Evolutionary conservation across 208 protist species (phyloP).

Genomic region (Leishmania guyanensis): DNA sequence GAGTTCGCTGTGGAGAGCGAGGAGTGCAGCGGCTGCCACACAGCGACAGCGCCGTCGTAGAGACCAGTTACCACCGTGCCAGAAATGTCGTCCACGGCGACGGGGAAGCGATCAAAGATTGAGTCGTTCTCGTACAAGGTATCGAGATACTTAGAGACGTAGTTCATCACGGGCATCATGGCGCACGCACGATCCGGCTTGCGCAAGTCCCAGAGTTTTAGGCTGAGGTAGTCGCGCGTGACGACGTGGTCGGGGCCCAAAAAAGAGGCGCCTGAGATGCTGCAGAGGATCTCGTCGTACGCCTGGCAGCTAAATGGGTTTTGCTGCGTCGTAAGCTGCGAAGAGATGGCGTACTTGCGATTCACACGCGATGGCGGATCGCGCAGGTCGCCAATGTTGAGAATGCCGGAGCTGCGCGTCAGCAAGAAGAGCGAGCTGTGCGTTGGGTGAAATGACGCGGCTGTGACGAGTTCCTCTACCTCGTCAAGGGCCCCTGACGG

Average conservation of each 20-base stretch:
- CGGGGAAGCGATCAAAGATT: slow-evolving; percentile 88
- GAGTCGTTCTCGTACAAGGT: slow-evolving; percentile 77
- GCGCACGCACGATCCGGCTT: slow-evolving; percentile 55
- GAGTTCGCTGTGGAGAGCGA: slow-evolving; percentile 27
- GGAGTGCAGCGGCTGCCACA: slow-evolving; percentile 80
- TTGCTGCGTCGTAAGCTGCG: slow-evolving; percentile 55
- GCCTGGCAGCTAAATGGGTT: slow-evolving; percentile 54
- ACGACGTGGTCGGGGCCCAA: slow-evolving; percentile 79
- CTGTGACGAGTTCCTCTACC: slow-evolving; percentile 81
- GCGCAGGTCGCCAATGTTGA: slow-evolving; percentile 87
- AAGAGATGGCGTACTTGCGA: slow-evolving; percentile 71
- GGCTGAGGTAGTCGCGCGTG: slow-evolving; percentile 83
- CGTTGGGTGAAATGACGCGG: slow-evolving; percentile 77
- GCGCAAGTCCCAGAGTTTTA: slow-evolving; percentile 89
- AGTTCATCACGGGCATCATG: slow-evolving; percentile 74
- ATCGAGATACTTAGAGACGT: slow-evolving; percentile 73
- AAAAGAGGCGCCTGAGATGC: slow-evolving; percentile 83
- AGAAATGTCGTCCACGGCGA: slow-evolving; percentile 78
- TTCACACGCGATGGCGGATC: slow-evolving; percentile 66
- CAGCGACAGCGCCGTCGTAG: slow-evolving; percentile 83
- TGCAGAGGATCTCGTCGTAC: slow-evolving; percentile 87
- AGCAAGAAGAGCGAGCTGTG: slow-evolving; percentile 86
- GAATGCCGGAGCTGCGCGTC: slow-evolving; percentile 76
- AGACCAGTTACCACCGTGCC: slow-evolving; percentile 82
- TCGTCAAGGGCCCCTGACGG: slow-evolving; percentile 72